Conservation (phyloP, 805 yeast species). For the Yamadazyma akitaensis region DNA sequence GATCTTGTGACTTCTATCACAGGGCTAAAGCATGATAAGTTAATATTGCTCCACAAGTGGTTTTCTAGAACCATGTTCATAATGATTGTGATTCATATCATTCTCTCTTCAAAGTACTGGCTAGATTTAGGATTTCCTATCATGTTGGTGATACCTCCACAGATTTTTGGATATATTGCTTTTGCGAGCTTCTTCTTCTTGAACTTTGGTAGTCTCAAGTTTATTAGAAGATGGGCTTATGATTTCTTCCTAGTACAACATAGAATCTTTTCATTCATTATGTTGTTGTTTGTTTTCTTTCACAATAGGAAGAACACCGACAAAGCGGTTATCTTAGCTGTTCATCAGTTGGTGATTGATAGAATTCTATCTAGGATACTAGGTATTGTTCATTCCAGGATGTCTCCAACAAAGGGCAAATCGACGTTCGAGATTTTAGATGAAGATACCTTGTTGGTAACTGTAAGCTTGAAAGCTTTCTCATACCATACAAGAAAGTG, state of each 20-base stretch:
- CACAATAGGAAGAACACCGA: slow-evolving; percentile 34
- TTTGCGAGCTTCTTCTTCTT: slow-evolving; percentile 34
- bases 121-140: slow-evolving; percentile 31
- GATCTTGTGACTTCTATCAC: slow-evolving; percentile 36
- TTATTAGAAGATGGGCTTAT: slow-evolving; percentile 37
- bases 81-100: slow-evolving; percentile 34
- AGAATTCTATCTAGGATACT: slow-evolving; percentile 30
- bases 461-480: slow-evolving; percentile 31
- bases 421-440: slow-evolving; percentile 40
- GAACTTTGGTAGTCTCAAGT: slow-evolving; percentile 32
- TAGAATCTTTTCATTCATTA: slow-evolving; percentile 36
- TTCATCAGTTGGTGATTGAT: slow-evolving; percentile 43
- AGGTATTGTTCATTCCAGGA: slow-evolving; percentile 28
- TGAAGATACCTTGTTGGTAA: slow-evolving; percentile 36
- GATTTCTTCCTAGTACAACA: slow-evolving; percentile 46
- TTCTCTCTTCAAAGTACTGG: slow-evolving; percentile 39
- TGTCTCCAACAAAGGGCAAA: slow-evolving; percentile 36
- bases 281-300: slow-evolving; percentile 41
- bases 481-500: slow-evolving; percentile 19
- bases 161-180: slow-evolving; percentile 48
- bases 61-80: slow-evolving; percentile 38
- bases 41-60: slow-evolving; percentile 43
- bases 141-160: slow-evolving; percentile 47
- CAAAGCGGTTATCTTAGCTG: slow-evolving; percentile 36
- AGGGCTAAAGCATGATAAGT: slow-evolving; percentile 41